Conservation (phyloP, 1,284 basidiomycete genomes). For the Ganoderma resinaceum region DNA sequence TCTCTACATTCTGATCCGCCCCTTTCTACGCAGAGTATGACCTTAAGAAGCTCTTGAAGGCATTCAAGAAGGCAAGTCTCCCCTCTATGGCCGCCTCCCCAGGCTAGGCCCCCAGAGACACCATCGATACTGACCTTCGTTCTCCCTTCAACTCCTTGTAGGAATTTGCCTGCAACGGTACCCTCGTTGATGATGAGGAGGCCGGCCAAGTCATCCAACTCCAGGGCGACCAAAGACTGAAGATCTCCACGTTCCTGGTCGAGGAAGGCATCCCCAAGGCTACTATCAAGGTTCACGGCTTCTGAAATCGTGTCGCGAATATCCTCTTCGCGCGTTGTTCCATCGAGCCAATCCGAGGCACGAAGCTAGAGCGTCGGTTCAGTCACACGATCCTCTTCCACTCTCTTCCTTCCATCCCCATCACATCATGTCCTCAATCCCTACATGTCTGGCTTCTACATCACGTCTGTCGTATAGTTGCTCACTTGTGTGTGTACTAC, state of each 20-base stretch:
- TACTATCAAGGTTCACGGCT: conserved; percentile 88
- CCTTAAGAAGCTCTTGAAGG: conserved; percentile 97
- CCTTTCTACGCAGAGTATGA: conserved; percentile 79
- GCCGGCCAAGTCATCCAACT: conserved; percentile 98
- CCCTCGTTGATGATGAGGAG: conserved; percentile 95
- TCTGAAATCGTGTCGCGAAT: conserved; percentile 52
- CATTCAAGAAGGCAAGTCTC: conserved; percentile 88
- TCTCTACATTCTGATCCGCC: conserved; percentile 13
- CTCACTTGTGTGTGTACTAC: conserved; percentile 37
- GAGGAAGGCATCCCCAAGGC: conserved; percentile 77
- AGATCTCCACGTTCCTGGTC: conserved; percentile 89
- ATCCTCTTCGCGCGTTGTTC: neutral
- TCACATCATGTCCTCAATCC: conserved; percentile 17
- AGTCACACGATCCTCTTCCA: conserved; percentile 28
- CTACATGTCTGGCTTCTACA: conserved; percentile 16
- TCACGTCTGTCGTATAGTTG: conserved; percentile 29
- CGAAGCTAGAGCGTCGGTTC: conserved; percentile 33
- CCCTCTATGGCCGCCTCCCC: neutral
- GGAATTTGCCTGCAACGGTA: conserved; percentile 99
- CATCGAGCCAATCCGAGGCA: conserved; percentile 23
- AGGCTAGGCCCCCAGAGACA: neutral
- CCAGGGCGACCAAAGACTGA: conserved; percentile 96
- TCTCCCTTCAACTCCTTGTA: conserved; percentile 40
- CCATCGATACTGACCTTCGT: conserved; percentile 15
- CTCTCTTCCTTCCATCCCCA: conserved; percentile 25